Evolutionary conservation across 768 basidiomycete species (phyloP).

Genomic region (Pholiota conissans): DNA sequence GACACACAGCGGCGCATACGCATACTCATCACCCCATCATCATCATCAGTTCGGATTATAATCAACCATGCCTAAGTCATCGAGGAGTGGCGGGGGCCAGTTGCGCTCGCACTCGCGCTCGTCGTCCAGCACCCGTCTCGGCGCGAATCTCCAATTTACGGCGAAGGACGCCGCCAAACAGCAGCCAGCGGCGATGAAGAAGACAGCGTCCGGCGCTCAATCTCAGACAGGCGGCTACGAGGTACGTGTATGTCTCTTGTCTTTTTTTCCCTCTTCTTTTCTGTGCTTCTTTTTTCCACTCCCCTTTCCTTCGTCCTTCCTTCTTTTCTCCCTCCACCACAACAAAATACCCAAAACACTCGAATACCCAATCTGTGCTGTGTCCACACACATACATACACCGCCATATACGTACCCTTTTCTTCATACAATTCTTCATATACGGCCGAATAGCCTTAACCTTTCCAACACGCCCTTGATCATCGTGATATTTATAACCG

Average conservation of each 20-base stretch:
- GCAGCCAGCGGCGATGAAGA: background rate
- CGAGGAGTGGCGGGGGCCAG: slow-evolving; percentile 43
- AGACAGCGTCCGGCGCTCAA: slow-evolving; percentile 42
- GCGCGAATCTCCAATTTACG: slow-evolving; percentile 64
- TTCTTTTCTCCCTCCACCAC: background rate
- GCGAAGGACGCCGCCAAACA: slow-evolving; percentile 37
- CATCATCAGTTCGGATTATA: background rate
- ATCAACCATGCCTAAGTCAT: slow-evolving; percentile 38
- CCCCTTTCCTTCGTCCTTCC: background rate
- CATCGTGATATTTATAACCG: slow-evolving; percentile 7
- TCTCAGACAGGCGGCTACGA: slow-evolving; percentile 4
- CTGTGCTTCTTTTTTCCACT: background rate
- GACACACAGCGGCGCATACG: background rate
- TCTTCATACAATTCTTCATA: slow-evolving; percentile 12
- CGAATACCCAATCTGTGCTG: background rate
- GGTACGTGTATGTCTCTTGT: background rate
- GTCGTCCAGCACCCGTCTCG: slow-evolving; percentile 60
- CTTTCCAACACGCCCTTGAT: background rate
- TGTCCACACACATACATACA: background rate
- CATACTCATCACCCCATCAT: background rate
- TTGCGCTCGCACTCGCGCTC: slow-evolving; percentile 65
- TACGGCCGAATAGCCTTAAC: background rate
- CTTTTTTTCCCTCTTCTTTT: background rate
- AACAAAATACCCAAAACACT: too few species aligned
- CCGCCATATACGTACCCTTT: background rate